Percentiles rank a stretch among this genome's conserved stretches.
These are phyloP conservation scores for Phytophthora citricola DNA, from an alignment of 352 stramenopile genomes.

Conservation along the genomic window DNA sequence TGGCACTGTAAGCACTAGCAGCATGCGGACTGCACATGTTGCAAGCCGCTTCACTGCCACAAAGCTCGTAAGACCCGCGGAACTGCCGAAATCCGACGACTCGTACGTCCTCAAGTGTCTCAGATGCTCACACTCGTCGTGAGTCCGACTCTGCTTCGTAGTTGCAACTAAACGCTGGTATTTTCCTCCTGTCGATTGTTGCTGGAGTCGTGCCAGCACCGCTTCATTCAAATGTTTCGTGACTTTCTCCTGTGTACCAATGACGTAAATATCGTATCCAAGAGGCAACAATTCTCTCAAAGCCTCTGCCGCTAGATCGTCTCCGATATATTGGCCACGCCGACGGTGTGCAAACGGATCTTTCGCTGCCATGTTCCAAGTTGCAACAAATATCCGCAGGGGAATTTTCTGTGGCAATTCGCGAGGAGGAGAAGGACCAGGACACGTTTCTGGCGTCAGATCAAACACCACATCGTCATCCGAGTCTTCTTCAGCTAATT, in stretches of 20 bases:
- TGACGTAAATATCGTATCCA: slow-evolving; percentile 80
- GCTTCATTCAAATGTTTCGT: slow-evolving; percentile 67
- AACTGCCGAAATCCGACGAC: slow-evolving; percentile 22
- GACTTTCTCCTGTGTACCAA: slow-evolving; percentile 77
- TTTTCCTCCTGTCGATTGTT: slow-evolving; percentile 7
- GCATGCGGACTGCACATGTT: slow-evolving; percentile 17
- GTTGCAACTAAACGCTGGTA: slow-evolving; percentile 42
- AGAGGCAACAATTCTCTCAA: slow-evolving; percentile 57
- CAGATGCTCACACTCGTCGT: slow-evolving; percentile 12
- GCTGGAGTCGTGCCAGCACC: slow-evolving; percentile 55
- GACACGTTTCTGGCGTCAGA: slow-evolving; percentile 44
- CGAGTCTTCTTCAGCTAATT: slow-evolving; percentile 20
- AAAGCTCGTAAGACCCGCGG: slow-evolving; percentile 11
- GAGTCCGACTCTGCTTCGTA: slow-evolving; percentile 9
- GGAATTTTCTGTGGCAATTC: slow-evolving; percentile 3
- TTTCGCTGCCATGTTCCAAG: slow-evolving; percentile 80
- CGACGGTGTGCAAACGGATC: slow-evolving; percentile 54
- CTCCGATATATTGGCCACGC: slow-evolving; percentile 55
- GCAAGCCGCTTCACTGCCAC: slow-evolving; percentile 14
- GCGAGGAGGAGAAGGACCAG: slow-evolving; percentile 16
- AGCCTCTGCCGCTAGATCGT: slow-evolving; percentile 39
- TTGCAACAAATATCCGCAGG: slow-evolving; percentile 69
- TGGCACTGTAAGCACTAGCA: slow-evolving; percentile 12
- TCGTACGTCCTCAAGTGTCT: slow-evolving; percentile 5
- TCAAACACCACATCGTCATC: slow-evolving; percentile 40